Base-by-base conservation (phyloP, 2,329 filamentous ascomycete genomes). In the Aspergillus sp. region DNA sequence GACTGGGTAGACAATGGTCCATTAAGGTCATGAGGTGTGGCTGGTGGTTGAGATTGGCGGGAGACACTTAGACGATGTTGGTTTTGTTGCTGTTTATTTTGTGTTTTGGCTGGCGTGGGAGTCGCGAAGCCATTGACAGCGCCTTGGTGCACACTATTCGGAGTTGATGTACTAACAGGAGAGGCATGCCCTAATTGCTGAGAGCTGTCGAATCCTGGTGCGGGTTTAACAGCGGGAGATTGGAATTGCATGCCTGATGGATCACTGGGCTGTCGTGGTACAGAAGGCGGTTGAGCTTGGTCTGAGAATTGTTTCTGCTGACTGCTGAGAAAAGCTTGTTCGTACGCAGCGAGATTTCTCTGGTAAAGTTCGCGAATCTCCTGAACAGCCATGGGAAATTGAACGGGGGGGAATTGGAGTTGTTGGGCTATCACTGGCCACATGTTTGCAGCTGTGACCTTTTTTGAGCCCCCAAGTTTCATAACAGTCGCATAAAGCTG, bases 401-500 rank as follows among this genome's bases (percentile, higher is more conserved):
- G 88, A 52, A 82, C 80, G 0, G 83, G 83, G 8, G 80, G 80
- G 48, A 91, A 85, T 4, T 76, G 73, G 49, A 92, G 72, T 30
- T 82, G 77, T 57, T 86, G 83, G 1, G 90, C 87, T 54, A 97
- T 80, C 50, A 86, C 83, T 1, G 81, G 79, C 95, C 95, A 98
- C 57, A 82, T 81, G 62, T 91, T 90, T 22, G 80, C 80, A 22
- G 83, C 82, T 0, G 86, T 88, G 3, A 96, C 86, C 59, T 83
- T 85, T 65, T 89, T 89, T 56, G 89, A 95, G 5, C 92, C 92
- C 22, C 90, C 90, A 63, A 84, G 81, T 66, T 89, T 93, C 64
- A 88, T 83, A 2, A 96, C 90, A 0, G 85, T 80, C 60, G 88
- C 85, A 72, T 96, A 98, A 3, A 98, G 80, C 60, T 87, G 83